phyloP scores from a whole-genome alignment of 495 filamentous ascomycete genomes.

The Thozetella sp. region DNA sequence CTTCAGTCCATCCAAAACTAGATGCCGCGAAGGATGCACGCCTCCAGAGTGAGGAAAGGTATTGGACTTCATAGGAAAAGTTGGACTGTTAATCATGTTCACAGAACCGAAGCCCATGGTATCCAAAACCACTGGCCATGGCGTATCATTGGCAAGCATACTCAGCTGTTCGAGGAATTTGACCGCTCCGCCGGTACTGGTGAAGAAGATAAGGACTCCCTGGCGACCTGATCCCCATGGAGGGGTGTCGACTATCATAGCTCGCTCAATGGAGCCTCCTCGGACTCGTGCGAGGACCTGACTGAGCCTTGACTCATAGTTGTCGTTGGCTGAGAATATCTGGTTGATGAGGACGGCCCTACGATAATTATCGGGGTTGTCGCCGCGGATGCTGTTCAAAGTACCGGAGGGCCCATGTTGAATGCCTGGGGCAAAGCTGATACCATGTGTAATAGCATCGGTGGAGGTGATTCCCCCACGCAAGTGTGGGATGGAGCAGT shows the following conservation, averaged over 20 bases:
- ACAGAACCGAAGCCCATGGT: too few species aligned
- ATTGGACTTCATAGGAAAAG: too few species aligned
- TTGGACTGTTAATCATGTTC: too few species aligned
- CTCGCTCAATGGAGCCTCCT: neutral
- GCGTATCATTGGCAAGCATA: neutral
- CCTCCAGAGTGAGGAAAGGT: too few species aligned
- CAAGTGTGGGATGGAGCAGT: too few species aligned
- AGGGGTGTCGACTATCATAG: neutral
- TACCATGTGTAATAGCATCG: too few species aligned
- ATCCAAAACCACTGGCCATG: too few species aligned
- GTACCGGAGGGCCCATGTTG: too few species aligned
- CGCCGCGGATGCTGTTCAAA: too few species aligned
- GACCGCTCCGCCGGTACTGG: neutral
- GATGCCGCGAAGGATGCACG: too few species aligned
- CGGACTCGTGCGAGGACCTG: neutral
- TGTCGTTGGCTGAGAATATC: neutral
- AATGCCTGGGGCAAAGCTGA: too few species aligned
- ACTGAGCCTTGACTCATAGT: neutral
- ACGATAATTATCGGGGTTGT: neutral
- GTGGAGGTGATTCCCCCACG: too few species aligned
- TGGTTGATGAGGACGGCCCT: neutral
- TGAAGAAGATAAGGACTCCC: neutral
- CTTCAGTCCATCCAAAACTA: neutral
- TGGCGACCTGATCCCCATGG: neutral
- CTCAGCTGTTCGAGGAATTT: neutral